Conservation (phyloP, 169 alveolate species). For the Cryptosporidium ubiquitum region DNA sequence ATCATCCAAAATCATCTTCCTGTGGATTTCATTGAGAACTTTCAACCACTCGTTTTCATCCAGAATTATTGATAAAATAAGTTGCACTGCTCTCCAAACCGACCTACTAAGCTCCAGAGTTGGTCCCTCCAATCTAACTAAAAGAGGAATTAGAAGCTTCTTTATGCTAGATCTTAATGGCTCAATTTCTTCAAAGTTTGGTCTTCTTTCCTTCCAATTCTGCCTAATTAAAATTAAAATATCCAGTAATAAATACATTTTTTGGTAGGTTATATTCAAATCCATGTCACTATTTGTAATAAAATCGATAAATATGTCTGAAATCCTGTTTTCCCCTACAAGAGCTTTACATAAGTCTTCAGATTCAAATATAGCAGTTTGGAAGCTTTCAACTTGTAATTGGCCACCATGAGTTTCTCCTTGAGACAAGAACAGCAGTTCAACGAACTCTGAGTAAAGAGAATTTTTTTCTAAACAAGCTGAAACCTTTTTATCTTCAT, state of each 20-base stretch:
- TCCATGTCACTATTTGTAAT: constrained; percentile 38
- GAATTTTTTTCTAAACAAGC: neutral
- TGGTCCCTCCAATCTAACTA: constrained; percentile 61
- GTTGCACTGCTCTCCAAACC: constrained; percentile 55
- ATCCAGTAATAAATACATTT: constrained; percentile 41
- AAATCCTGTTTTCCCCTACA: neutral
- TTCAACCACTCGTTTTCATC: constrained; percentile 26
- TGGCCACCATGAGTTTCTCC: neutral
- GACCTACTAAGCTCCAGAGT: constrained; percentile 50
- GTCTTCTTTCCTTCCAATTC: constrained; percentile 6
- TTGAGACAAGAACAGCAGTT: neutral
- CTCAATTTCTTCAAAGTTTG: neutral
- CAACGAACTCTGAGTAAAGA: neutral
- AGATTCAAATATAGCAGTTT: constrained; percentile 8
- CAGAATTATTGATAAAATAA: constrained; percentile 31
- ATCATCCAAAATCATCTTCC: constrained; percentile 23
- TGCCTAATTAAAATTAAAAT: constrained; percentile 39
- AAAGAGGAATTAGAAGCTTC: constrained; percentile 38
- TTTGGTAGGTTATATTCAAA: constrained; percentile 9
- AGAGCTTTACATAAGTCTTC: neutral
- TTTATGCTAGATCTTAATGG: constrained; percentile 6
- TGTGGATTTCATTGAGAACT: constrained; percentile 22
- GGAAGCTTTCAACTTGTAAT: neutral
- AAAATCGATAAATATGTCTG: constrained; percentile 47
- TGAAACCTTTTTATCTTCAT: neutral